These are phyloP conservation scores for Penicillium sp. DNA, from an alignment of 2,329 filamentous ascomycete genomes.

Conservation along the genomic window DNA sequence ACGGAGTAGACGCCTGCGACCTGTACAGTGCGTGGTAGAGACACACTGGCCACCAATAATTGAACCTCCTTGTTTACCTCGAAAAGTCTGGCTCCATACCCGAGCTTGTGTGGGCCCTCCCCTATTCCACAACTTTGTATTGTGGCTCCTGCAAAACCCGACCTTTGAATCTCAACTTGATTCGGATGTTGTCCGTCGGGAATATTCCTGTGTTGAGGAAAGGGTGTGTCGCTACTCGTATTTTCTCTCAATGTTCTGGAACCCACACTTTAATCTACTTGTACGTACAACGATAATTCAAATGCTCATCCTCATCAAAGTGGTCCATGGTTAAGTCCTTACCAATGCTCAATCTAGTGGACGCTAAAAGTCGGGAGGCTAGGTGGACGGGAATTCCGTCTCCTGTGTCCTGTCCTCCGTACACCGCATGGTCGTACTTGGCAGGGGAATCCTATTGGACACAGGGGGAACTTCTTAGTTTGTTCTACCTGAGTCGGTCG, in stretches of 20 bases:
- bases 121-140: slow-evolving; percentile 19
- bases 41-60: slow-evolving; percentile 18
- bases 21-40: not conserved
- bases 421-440: slow-evolving; percentile 22
- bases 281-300: not conserved
- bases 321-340: slow-evolving; percentile 23
- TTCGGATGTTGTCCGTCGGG: slow-evolving; percentile 4
- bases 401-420: not conserved
- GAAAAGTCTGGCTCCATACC: slow-evolving; percentile 14
- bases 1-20: not conserved
- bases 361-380: slow-evolving; percentile 24
- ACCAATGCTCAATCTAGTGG: slow-evolving; percentile 16
- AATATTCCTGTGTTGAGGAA: not conserved
- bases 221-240: too few relatives aligned
- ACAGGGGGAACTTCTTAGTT: too few relatives aligned
- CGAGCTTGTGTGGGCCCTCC: slow-evolving; percentile 25
- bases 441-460: not conserved
- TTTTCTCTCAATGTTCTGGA: not conserved
- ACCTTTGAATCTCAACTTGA: slow-evolving; percentile 3
- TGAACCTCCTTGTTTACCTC: slow-evolving; percentile 14
- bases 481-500: too few relatives aligned
- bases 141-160: slow-evolving; percentile 5
- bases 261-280: slow-evolving; percentile 10
- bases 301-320: slow-evolving; percentile 26
- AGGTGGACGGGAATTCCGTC: slow-evolving; percentile 17